Evolutionary conservation across 805 yeast genomes (phyloP).

Genomic region (Kluyveromyces wickerhamii): DNA sequence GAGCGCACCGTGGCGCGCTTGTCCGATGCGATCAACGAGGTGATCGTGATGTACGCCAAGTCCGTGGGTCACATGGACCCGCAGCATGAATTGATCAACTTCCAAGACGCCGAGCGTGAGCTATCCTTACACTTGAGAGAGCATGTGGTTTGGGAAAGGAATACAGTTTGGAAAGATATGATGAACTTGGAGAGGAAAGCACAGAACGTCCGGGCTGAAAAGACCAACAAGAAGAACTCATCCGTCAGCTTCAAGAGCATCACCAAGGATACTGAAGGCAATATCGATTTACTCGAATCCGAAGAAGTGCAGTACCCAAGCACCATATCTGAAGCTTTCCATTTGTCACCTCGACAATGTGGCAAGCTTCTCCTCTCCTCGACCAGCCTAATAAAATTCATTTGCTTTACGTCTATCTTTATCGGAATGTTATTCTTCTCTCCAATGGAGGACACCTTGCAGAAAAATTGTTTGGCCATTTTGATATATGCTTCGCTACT

Average conservation of each 20-base stretch:
- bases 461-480: constrained; percentile 74
- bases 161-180: constrained; percentile 97
- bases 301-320: constrained; percentile 18
- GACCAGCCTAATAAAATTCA: constrained; percentile 34
- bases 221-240: constrained; percentile 7
- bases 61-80: constrained; percentile 35
- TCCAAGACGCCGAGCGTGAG: constrained; percentile 39
- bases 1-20: constrained; percentile 40
- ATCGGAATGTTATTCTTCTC: constrained; percentile 36
- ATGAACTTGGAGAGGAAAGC: constrained; percentile 82
- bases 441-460: constrained; percentile 56
- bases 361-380: constrained; percentile 24
- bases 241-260: constrained; percentile 3
- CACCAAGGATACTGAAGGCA: constrained; percentile 14
- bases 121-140: constrained; percentile 62
- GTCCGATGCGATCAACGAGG: constrained; percentile 44
- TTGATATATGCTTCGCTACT: constrained; percentile 72
- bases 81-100: constrained; percentile 13
- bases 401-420: constrained; percentile 43
- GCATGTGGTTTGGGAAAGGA: constrained; percentile 94
- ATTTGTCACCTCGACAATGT: constrained; percentile 11
- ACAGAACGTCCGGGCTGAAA: constrained; percentile 55
- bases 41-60: constrained; percentile 48
- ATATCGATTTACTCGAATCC: constrained; percentile 14
- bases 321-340: constrained; percentile 15